These are phyloP conservation scores for Pseudocercospora vitis DNA, from an alignment of 2,329 filamentous ascomycete species.

Conservation along the genomic window DNA sequence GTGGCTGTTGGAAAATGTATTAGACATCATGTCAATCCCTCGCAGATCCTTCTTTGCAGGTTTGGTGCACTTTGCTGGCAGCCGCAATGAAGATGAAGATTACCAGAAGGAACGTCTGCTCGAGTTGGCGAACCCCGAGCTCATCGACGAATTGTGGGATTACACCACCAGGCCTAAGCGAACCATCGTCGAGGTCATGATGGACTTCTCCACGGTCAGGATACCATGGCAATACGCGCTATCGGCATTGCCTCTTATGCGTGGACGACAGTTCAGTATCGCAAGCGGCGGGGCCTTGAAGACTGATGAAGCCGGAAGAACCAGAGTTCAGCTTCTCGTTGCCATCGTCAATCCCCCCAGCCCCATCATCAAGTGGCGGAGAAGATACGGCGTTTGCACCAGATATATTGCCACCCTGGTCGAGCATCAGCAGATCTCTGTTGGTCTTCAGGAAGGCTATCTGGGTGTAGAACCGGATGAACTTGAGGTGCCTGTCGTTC, in stretches of 20 bases:
- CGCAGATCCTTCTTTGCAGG: slow-evolving; percentile 80
- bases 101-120: slow-evolving; percentile 74
- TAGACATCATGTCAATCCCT: slow-evolving; percentile 89
- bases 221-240: slow-evolving; percentile 73
- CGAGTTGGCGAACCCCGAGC: slow-evolving; percentile 78
- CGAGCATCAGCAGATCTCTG: slow-evolving; percentile 57
- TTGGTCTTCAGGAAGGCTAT: slow-evolving; percentile 58
- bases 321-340: slow-evolving; percentile 39
- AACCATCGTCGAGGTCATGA: slow-evolving; percentile 86
- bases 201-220: slow-evolving; percentile 82
- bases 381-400: slow-evolving; percentile 85
- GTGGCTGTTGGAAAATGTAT: slow-evolving; percentile 72
- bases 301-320: slow-evolving; percentile 23
- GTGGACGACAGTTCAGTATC: slow-evolving; percentile 92
- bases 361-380: slow-evolving; percentile 85
- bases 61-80: slow-evolving; percentile 71
- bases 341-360: slow-evolving; percentile 41
- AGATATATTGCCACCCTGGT: slow-evolving; percentile 72
- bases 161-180: slow-evolving; percentile 89
- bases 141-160: slow-evolving; percentile 89
- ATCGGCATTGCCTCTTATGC: slow-evolving; percentile 74
- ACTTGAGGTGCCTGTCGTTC: slow-evolving; percentile 62
- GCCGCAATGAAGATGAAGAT: slow-evolving; percentile 52
- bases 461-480: slow-evolving; percentile 52
- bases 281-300: slow-evolving; percentile 65